Conservation (phyloP, 805 yeast species). For the Sugiyamaella americana region DNA sequence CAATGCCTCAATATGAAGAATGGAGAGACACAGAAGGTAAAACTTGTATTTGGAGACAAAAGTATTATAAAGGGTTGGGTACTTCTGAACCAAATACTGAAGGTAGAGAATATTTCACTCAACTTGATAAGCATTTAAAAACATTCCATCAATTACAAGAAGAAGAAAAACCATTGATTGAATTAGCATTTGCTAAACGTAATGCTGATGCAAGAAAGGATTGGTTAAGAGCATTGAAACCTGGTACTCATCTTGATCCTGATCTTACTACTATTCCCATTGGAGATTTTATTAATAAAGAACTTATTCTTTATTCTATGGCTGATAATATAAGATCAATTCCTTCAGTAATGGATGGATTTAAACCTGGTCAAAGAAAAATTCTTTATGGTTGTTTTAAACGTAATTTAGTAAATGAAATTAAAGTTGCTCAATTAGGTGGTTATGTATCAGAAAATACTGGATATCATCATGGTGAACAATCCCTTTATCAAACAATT, state of each 20-base stretch:
- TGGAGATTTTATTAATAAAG: conserved; percentile 90
- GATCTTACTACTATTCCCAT: conserved; percentile 72
- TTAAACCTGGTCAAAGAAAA: conserved; percentile 96
- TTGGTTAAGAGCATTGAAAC: conserved; percentile 86
- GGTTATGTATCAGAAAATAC: conserved; percentile 87
- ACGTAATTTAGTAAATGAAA: conserved; percentile 68
- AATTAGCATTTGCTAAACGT: conserved; percentile 88
- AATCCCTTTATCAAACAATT: conserved; percentile 79
- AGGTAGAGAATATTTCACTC: conserved; percentile 81
- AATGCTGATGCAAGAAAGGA: conserved; percentile 96
- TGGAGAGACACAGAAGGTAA: conserved; percentile 87
- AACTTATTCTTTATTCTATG: conserved; percentile 88
- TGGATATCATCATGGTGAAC: conserved; percentile 94
- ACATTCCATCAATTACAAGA: conserved; percentile 74
- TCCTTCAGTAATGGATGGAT: conserved; percentile 90
- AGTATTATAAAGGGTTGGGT: conserved; percentile 98
- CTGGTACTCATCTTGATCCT: conserved; percentile 90
- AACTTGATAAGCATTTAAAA: conserved; percentile 80
- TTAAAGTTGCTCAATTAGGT: conserved; percentile 84
- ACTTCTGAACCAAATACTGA: conserved; percentile 72
- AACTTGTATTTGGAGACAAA: conserved; percentile 75
- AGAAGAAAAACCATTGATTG: conserved; percentile 67
- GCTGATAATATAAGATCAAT: conserved; percentile 95
- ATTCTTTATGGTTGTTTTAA: conserved; percentile 84
- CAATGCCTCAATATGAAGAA: conserved; percentile 89